Evolutionary conservation across 768 basidiomycete species (phyloP), one percentile per base, ranked within the genome.

Genomic region (Udeniomyces megalosporus): DNA sequence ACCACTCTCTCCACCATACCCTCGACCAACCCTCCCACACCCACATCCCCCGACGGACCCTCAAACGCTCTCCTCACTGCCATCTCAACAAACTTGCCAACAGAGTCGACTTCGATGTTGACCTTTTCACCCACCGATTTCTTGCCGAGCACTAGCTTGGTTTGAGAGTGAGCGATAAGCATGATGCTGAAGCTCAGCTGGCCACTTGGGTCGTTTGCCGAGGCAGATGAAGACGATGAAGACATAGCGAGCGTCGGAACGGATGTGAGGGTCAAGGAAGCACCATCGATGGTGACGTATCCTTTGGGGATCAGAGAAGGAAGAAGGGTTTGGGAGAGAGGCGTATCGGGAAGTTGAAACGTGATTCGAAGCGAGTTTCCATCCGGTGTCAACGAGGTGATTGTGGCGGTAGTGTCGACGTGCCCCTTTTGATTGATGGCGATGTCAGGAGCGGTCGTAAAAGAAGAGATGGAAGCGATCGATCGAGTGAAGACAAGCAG

Each of bases 111-210:
- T 76, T 99, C 95, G 63, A 99, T 80, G 70, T 99, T 99, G 56
- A 97, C 91, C 68, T 79, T 85, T 51, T 81, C 80, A 0, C 91
- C 92, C 1, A 85, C 72, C 2, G 68, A 67, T 73, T 97, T 99
- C 65, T 75, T 79, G 44, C 80, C 79, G 56, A 99, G 77, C 2
- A 87, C 84, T 61, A 96, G 84, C 74, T 84, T 89, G 69, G 83
- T 76, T 71, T 95, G 93, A 12, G 89, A 92, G 74, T 97, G 92
- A 68, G 81, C 81, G 74, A 99, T 92, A 67, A 99, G 81, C 92
- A 97, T 97, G 56, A 99, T 80, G 35, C 84, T 82, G 70, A 97
- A 93, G n/a, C 34, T 77, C 69, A 28, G 69, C 38, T 42, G n/a
- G n/a, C n/a, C n/a, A 66, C 71, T 85, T 82, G 74, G 83, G 20